Base-by-base conservation (phyloP, 2,329 filamentous ascomycete species). In the Zelopaecilomyces penicillatus region DNA sequence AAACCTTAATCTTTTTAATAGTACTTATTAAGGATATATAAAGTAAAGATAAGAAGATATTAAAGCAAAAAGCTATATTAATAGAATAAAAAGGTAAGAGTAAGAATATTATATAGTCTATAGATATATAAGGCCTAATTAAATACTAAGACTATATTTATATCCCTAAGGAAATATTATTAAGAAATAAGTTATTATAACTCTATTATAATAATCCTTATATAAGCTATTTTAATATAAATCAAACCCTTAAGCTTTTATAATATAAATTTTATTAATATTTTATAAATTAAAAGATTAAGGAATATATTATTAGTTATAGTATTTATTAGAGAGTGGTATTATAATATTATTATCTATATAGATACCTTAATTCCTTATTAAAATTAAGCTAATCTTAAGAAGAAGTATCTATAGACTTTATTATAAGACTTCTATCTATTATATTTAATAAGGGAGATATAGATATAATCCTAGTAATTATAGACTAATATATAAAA, bases 21-120 rank as follows among this genome's bases (percentile, higher is more conserved):
- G 46, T 44, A 35, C 49, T 42, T 29, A 42, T 12, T 32, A 43
- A 39, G 43, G 34, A 32, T 44, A 49, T 36, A 19, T 44, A 46
- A 19, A 19, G 3, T 19, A 19, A 19, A 19, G 19, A 19, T 19
- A 19, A 19, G 19, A 3, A 19, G 3, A 19, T 19, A 19, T 3
- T 19, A 19, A 19, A 19, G 19, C 3, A 19, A 19, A 19, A 19
- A 19, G 19, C 28, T 44, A 40, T 42, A 46, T 49, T 47, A 38
- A 47, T 5, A 42, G 44, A 47, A 28, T 45, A 30, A 29, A 36
- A 44, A 39, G 43, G 39, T 39, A 40, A 34, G 32, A 9, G 8
- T 3, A 34, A 9, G 8, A 34, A 34, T 34, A 34, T 3, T 34
- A 34, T 34, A 9, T 34, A 34, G 2, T 9, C 3, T 3, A 34